phyloP scores from a whole-genome alignment of 2,329 filamentous ascomycete species.

The Colletotrichum horii region DNA sequence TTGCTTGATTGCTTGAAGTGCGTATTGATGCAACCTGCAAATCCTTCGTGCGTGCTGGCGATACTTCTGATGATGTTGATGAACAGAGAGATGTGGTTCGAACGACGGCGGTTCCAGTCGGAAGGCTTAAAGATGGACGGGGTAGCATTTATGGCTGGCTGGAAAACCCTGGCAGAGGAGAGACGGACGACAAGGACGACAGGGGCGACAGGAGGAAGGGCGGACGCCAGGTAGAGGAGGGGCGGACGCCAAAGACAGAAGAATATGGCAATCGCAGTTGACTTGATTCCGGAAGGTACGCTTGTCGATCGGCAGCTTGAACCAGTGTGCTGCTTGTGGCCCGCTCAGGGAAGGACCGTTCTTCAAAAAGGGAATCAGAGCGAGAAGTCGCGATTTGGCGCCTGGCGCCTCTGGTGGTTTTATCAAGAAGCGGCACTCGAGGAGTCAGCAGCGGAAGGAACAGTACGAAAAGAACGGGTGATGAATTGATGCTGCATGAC shows the following conservation, averaged over 20 bases:
- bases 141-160: background rate
- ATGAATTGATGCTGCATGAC: background rate
- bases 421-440: background rate
- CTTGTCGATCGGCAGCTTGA: background rate
- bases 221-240: background rate
- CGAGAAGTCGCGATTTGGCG: no score
- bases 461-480: background rate
- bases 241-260: fast-evolving
- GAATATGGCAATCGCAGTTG: background rate
- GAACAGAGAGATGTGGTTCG: background rate
- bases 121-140: background rate
- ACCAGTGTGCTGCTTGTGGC: background rate
- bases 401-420: background rate
- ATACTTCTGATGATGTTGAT: background rate
- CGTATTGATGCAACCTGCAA: background rate
- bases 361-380: background rate
- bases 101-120: background rate
- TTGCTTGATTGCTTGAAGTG: background rate
- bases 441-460: background rate
- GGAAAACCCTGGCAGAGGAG: background rate
- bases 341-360: background rate
- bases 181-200: background rate
- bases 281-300: fast-evolving
- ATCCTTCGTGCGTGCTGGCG: background rate
- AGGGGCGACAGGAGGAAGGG: background rate